A percentile compares a stretch with the other conserved stretches of the same genome.
These are phyloP conservation scores for Apiospora koreana DNA, from an alignment of 2,329 filamentous ascomycete genomes.

Conservation along the genomic window DNA sequence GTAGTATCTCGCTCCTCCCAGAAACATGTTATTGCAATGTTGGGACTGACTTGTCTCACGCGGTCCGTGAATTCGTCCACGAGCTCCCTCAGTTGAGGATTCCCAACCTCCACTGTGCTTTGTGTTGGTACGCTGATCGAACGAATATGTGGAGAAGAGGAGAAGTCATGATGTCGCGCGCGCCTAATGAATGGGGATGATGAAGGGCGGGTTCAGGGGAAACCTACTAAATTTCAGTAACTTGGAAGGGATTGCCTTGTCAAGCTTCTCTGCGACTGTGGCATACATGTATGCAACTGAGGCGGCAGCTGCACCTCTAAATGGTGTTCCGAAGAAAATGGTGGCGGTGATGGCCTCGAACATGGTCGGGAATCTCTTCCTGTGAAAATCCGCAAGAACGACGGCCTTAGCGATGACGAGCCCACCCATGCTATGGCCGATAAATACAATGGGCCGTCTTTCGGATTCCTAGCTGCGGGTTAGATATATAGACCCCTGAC, in stretches of 20 bases:
- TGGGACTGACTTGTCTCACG: slow-evolving; percentile 34
- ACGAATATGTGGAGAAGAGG: neutral
- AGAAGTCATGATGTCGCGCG: neutral
- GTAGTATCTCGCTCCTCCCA: slow-evolving; percentile 42
- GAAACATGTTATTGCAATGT: slow-evolving; percentile 40
- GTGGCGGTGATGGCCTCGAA: slow-evolving; percentile 42
- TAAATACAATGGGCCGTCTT: slow-evolving; percentile 41
- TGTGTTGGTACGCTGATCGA: neutral
- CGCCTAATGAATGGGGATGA: neutral
- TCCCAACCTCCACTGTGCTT: slow-evolving; percentile 39
- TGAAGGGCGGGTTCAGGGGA: neutral
- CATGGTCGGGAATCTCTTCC: slow-evolving; percentile 38
- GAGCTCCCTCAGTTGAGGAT: slow-evolving; percentile 39
- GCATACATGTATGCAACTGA: slow-evolving; percentile 39
- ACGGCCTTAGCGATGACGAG: slow-evolving; percentile 44
- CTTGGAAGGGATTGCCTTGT: slow-evolving; percentile 35
- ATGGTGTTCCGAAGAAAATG: slow-evolving; percentile 44
- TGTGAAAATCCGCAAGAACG: slow-evolving; percentile 34
- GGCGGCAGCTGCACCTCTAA: slow-evolving; percentile 38
- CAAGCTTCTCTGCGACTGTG: slow-evolving; percentile 34
- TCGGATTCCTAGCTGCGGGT: slow-evolving; percentile 26
- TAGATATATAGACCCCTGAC: neutral
- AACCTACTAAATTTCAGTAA: slow-evolving; percentile 30
- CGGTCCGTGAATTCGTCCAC: slow-evolving; percentile 41
- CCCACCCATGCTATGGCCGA: slow-evolving; percentile 47